These are phyloP conservation scores for Rehmannia glutinosa DNA, from an alignment of 257 asterid genomes.

Conservation along the genomic window DNA sequence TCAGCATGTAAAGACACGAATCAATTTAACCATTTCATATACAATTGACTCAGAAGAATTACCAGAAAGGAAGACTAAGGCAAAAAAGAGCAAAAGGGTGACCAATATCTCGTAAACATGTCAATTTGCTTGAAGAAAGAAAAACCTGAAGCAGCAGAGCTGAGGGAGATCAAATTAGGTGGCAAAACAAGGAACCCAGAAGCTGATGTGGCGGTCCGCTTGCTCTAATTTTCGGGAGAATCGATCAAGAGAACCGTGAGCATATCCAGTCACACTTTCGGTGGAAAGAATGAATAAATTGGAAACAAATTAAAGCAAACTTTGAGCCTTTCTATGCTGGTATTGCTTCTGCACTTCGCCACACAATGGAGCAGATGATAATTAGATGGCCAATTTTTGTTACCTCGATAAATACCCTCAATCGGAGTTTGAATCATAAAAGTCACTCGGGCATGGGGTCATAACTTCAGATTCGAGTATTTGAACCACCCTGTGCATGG, in stretches of 20 bases:
- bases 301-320: conserved; percentile 24
- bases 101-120: conserved; percentile 9
- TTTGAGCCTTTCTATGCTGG: too few relatives aligned
- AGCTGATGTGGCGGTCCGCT: conserved; percentile 21
- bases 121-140: conserved; percentile 5
- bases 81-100: conserved; percentile 11
- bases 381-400: neutral
- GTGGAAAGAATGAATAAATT: conserved; percentile 53
- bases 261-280: conserved; percentile 25
- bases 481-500: conserved; percentile 90
- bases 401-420: conserved; percentile 28
- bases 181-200: too few relatives aligned
- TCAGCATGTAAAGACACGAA: conserved; percentile 10
- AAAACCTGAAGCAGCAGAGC: conserved; percentile 17
- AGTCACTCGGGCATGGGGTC: conserved; percentile 92
- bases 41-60: conserved; percentile 28
- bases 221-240: conserved; percentile 19
- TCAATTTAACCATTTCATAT: conserved; percentile 31
- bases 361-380: conserved; percentile 29
- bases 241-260: conserved; percentile 16
- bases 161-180: too few relatives aligned
- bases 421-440: conserved; percentile 80
- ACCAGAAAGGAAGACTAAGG: too few relatives aligned
- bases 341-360: conserved; percentile 30
- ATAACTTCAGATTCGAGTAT: conserved; percentile 83